Evolutionary conservation across 2,329 filamentous ascomycete species (phyloP), one percentile per base, ranked within the genome.

Genomic region (Xylaria sp.): DNA sequence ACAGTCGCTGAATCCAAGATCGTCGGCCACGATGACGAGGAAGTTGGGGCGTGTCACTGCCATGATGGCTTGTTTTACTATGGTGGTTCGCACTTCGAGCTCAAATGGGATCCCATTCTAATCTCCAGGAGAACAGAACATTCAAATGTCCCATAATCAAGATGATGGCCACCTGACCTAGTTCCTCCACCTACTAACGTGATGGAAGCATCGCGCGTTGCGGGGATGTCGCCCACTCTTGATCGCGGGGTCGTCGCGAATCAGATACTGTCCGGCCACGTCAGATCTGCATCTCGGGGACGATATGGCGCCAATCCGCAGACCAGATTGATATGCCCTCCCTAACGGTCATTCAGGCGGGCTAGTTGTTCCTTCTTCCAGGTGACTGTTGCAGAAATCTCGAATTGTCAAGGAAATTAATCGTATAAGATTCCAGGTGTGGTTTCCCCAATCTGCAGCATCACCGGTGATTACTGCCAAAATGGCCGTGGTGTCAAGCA

Each of bases 1-100:
- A 54, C 51, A 57, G 49, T 64, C 61, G 28, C 51, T 57, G 57
- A 64, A 64, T 43, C 61, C 61, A 35, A 64, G 57, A 31, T 64
- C 61, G 45, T 64, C 61, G 31, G 61, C 61, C 12, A 64, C 57
- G 23, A 64, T 64, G 45, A 64, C 37, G 42, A 64, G 56, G 37
- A 64, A 60, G 42, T 64, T 64, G 17, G 61, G 61, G 35, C 61
- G 61, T 52, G 47, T 63, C 21, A 43, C 59, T 50, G 59, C 49
- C 57, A 60, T 60, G 46, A 51, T 35, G 28, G 31, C 28, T 47
- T 55, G 17, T 31, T 25, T 37, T 37, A 21, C 28, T 35, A 35
- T 37, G 9, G 12, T 25, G 17, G 15, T 42, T 38, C 33, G 3
- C 50, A 51, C 47, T 51, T 51, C 28, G 47, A 33, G n/a, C 7